These are phyloP conservation scores for Hymenoscyphus repandus DNA, from an alignment of 2,329 filamentous ascomycete genomes.

Conservation along the genomic window DNA sequence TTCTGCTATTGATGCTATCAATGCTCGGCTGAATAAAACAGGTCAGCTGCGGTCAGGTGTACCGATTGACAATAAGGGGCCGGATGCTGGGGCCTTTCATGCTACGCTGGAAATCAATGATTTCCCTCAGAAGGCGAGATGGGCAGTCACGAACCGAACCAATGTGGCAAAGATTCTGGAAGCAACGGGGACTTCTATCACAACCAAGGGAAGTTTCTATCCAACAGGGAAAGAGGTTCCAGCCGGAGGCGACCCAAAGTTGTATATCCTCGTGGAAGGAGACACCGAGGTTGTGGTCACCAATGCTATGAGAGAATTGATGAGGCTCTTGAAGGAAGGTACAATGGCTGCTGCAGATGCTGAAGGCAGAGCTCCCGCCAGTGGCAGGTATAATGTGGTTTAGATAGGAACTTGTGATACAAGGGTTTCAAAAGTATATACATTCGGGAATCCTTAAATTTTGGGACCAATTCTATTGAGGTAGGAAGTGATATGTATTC, in stretches of 20 bases:
- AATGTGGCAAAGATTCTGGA: conserved; percentile 98
- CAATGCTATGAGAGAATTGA: conserved; percentile 84
- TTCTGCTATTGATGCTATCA: conserved; percentile 87
- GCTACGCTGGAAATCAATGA: conserved; percentile 98
- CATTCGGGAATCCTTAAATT: neutral
- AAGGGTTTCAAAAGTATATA: neutral
- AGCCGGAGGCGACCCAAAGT: conserved; percentile 74
- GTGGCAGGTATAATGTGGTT: conserved; percentile 81
- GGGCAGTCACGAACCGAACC: conserved; percentile 97
- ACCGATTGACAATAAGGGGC: conserved; percentile 96
- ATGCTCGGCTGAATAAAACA: conserved; percentile 81
- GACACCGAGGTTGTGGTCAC: conserved; percentile 92
- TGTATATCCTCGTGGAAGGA: conserved; percentile 96
- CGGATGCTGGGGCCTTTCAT: conserved; percentile 93
- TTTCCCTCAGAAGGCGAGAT: conserved; percentile 96
- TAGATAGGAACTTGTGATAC: conserved; percentile 35
- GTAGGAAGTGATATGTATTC: too few relatives aligned
- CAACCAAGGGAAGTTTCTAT: conserved; percentile 93
- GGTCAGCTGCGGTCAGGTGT: conserved; percentile 87
- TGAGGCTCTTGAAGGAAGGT: conserved; percentile 81
- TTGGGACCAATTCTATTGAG: too few relatives aligned
- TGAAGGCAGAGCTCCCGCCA: conserved; percentile 72
- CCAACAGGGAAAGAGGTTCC: conserved; percentile 73
- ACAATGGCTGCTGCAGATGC: conserved; percentile 84
- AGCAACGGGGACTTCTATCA: conserved; percentile 90